Base-by-base conservation (phyloP, 352 stramenopile genomes). In the Pythium folliculosum region DNA sequence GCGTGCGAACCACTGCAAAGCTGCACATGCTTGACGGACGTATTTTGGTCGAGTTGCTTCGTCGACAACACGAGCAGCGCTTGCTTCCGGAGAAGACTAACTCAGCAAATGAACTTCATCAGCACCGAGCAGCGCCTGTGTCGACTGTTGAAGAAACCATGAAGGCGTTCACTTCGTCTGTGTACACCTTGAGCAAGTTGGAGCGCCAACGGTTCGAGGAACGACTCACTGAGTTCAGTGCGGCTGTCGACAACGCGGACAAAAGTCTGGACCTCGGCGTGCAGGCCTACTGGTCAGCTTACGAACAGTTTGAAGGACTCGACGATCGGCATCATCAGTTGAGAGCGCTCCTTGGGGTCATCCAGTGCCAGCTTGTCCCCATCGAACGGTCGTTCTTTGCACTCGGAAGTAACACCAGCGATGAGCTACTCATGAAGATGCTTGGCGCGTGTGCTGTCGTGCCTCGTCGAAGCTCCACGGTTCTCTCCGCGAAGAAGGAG, bases 261-360 rank as follows among this genome's bases (percentile, higher is more conserved):
- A 85, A 80, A 55, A 72, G 73, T 9, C 59, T 87, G 32, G 82
- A 90, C 48, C 73, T 85, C 27, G 79, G 78, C 16, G 70, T 81
- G 25, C 77, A 88, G 38, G 65, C 80, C 10, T 89, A 80, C 52
- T 92, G 84, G 76, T 74, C 73, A 12, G 80, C 86, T 1, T 90
- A 89, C 54, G 88, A 94, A 52, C 68, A 85, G 22, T 96, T 89
- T 63, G 71, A 84, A 13, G 62, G 82, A 25, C 65, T 96, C 5
- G 86, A 94, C 27, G 86, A 96, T 60, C 72, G 68, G 16, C 54
- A 89, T 27, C 84, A 90, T 30, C 81, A 96, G 51, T 72, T 94
- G 19, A 96, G 94, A 65, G 70, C 86, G 5, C 64, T 94, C 12
- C 75, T 96, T 10, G 81, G 81, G 22, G 75, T 94, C 14, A 73